Percentiles rank a stretch among this genome's conserved stretches.
These are phyloP conservation scores for Populus tremula DNA, from an alignment of 345 rosid species.

Conservation along the genomic window DNA sequence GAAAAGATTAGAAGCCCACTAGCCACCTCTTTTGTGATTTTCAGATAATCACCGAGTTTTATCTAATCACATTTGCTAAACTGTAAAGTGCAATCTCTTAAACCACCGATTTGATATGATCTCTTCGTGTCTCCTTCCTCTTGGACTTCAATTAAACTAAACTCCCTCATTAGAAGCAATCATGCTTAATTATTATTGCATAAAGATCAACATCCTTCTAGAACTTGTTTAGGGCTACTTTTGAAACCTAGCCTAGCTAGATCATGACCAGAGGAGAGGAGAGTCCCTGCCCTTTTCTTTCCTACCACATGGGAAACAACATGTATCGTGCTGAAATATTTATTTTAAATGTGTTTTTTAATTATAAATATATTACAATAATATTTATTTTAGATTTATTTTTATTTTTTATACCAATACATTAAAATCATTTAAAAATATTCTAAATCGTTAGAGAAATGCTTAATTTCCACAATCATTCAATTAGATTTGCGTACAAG, in stretches of 20 bases:
- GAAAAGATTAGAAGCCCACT: not conserved
- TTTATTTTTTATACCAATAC: too few relatives aligned
- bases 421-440: too few relatives aligned
- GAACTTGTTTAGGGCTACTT: not conserved
- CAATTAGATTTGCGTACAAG: not conserved
- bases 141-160: not conserved
- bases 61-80: not conserved
- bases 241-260: not conserved
- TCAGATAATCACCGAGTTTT: not conserved
- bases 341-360: too few relatives aligned
- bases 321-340: too few relatives aligned
- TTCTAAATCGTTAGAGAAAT: too few relatives aligned
- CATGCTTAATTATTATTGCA: not conserved
- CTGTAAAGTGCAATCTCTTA: not conserved
- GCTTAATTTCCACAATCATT: not conserved
- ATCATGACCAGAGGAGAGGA: not conserved
- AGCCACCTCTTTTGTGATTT: not conserved
- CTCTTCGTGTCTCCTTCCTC: not conserved
- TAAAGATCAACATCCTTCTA: not conserved
- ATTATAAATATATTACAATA: too few relatives aligned
- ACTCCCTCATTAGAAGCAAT: not conserved
- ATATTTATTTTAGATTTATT: too few relatives aligned
- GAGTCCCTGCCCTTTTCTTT: not conserved
- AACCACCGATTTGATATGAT: not conserved
- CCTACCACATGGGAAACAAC: too few relatives aligned